phyloP scores from a whole-genome alignment of 1,284 basidiomycete species.

The Trametes versicolor region DNA sequence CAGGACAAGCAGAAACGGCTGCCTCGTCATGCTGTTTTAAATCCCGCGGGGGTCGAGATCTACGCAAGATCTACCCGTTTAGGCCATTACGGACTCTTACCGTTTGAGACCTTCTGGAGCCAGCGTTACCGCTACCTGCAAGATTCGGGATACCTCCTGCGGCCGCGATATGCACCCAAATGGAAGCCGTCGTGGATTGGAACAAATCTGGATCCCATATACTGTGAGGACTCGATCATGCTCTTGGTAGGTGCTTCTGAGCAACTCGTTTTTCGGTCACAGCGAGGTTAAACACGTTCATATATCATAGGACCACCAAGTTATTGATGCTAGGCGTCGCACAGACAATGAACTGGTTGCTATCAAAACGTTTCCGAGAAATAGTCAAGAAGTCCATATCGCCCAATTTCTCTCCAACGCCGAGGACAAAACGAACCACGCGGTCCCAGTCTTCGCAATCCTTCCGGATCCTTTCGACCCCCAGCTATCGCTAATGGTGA shows the following conservation, averaged over 20 bases:
- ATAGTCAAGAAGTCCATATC: constrained; percentile 26
- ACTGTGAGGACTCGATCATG: constrained; percentile 12
- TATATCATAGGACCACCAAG: constrained; percentile 10
- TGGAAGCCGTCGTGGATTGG: constrained; percentile 8
- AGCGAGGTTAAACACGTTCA: neutral
- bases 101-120: constrained; percentile 16
- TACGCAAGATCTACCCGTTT: neutral
- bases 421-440: constrained; percentile 26
- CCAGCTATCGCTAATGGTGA: constrained; percentile 32
- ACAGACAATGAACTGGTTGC: constrained; percentile 34
- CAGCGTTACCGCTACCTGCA: constrained; percentile 8
- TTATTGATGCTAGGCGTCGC: constrained; percentile 38
- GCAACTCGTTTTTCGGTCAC: no score
- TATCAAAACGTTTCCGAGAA: constrained; percentile 30
- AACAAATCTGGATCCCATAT: neutral
- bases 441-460: constrained; percentile 32
- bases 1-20: constrained; percentile 7
- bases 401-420: constrained; percentile 20
- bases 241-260: constrained; percentile 4
- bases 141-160: constrained; percentile 11
- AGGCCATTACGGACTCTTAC: constrained; percentile 3
- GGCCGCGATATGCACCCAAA: constrained; percentile 15
- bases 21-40: constrained; percentile 2
- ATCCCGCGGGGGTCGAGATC: neutral
- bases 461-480: constrained; percentile 31